Conservation (phyloP, 192 early-diverging fungal genomes). For the Coemansia sp. region DNA sequence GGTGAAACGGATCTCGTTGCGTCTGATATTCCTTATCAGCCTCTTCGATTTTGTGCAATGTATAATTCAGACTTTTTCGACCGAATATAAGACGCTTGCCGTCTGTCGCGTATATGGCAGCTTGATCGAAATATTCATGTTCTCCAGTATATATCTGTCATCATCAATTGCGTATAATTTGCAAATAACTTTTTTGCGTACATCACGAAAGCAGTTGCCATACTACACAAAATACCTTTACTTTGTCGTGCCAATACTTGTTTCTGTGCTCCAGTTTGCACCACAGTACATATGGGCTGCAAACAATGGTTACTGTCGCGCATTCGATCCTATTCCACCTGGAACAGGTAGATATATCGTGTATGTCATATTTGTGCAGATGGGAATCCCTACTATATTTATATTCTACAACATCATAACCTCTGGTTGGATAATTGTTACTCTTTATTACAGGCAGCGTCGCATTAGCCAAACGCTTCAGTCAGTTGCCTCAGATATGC, state of each 20-base stretch:
- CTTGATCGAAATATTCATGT: conserved; percentile 21
- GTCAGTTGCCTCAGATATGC: conserved; percentile 8
- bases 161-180: conserved; percentile 39
- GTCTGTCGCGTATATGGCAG: conserved; percentile 9
- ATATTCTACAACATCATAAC: conserved; percentile 34
- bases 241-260: conserved; percentile 17
- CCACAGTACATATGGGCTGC: conserved; percentile 20
- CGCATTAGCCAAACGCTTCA: conserved; percentile 12
- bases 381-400: conserved; percentile 20
- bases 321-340: conserved; percentile 12
- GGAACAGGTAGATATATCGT: conserved; percentile 19
- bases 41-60: conserved; percentile 27
- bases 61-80: conserved; percentile 4
- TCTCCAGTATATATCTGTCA: conserved; percentile 29
- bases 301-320: conserved; percentile 13
- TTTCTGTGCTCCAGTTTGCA: conserved; percentile 12
- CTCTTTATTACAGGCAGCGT: conserved; percentile 29
- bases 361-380: conserved; percentile 11
- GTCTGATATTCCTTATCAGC: conserved; percentile 29
- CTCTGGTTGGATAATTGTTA: conserved; percentile 12
- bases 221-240: conserved; percentile 36
- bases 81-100: neutral
- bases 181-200: conserved; percentile 32
- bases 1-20: conserved; percentile 33
- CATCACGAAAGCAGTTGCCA: conserved; percentile 15